Evolutionary conservation across 768 basidiomycete species (phyloP).

Genomic region (Lactarius hatsudake): DNA sequence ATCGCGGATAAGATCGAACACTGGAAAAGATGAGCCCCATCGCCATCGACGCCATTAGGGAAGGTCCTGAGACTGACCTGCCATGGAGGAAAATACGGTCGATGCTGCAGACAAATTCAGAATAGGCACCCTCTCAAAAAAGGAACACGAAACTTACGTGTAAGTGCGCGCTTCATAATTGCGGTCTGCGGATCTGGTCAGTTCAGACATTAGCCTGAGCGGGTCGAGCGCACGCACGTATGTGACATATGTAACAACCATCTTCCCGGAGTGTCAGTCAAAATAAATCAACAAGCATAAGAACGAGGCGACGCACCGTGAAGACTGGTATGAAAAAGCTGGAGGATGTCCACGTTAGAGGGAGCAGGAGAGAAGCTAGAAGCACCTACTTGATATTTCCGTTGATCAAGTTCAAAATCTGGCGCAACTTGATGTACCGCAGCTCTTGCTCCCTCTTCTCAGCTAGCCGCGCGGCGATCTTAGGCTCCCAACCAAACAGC

Average conservation of each 20-base stretch:
- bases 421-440: slow-evolving; percentile 35
- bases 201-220: neutral
- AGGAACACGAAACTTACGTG: slow-evolving; percentile 23
- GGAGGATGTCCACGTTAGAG: neutral
- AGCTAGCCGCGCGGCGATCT: slow-evolving; percentile 37
- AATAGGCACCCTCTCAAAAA: neutral
- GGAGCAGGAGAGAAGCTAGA: neutral
- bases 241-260: slow-evolving; percentile 37
- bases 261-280: slow-evolving; percentile 28
- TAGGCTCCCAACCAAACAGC: slow-evolving; percentile 63
- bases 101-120: slow-evolving; percentile 26
- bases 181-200: slow-evolving; percentile 29
- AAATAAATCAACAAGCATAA: neutral
- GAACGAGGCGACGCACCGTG: slow-evolving; percentile 28
- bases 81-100: slow-evolving; percentile 34
- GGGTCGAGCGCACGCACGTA: slow-evolving; percentile 27
- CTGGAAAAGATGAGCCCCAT: slow-evolving; percentile 23
- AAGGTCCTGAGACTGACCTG: slow-evolving; percentile 13
- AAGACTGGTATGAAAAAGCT: slow-evolving; percentile 41
- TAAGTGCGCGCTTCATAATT: slow-evolving; percentile 36
- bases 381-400: slow-evolving; percentile 33
- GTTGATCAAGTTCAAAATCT: slow-evolving; percentile 37
- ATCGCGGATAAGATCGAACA: slow-evolving; percentile 43
- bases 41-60: neutral
- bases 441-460: slow-evolving; percentile 43